A percentile compares a stretch with the other conserved stretches of the same genome.
phyloP scores from a whole-genome alignment of 2,329 filamentous ascomycete genomes.

The Hypoxylon sp. region DNA sequence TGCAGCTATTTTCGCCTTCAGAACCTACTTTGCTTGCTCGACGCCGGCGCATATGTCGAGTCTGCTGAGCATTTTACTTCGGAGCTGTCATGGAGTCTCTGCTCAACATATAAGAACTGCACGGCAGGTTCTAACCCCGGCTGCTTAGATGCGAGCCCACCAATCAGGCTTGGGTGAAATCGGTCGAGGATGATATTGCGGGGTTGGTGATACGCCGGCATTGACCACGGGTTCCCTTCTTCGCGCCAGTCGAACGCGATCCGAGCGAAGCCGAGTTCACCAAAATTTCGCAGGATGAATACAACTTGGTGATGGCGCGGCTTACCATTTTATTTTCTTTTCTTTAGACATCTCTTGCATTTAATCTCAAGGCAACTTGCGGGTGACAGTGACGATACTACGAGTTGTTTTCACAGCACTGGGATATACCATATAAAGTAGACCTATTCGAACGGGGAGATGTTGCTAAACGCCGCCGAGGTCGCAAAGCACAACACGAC shows the following conservation, averaged over 20 bases:
- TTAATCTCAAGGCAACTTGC: background rate
- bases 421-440: background rate
- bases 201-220: conserved; percentile 27
- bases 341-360: background rate
- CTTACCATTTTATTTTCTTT: too few relatives aligned
- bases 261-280: conserved; percentile 16
- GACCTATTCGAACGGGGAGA: conserved; percentile 13
- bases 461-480: conserved; percentile 50
- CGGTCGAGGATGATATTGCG: conserved; percentile 20
- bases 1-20: background rate
- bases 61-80: background rate
- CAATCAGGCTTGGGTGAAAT: conserved; percentile 25
- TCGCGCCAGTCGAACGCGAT: background rate
- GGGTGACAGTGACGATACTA: background rate
- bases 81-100: background rate
- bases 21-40: background rate
- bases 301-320: background rate
- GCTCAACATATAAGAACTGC: background rate
- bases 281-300: background rate
- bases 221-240: conserved; percentile 10
- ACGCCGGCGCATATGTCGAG: background rate
- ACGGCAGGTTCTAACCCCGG: background rate
- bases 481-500: conserved; percentile 52
- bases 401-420: background rate
- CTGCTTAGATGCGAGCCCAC: background rate